Evolutionary conservation across 192 early-diverging fungal species (phyloP), one percentile per base, ranked within the genome.

Genomic region (Haplosporangium gracile): DNA sequence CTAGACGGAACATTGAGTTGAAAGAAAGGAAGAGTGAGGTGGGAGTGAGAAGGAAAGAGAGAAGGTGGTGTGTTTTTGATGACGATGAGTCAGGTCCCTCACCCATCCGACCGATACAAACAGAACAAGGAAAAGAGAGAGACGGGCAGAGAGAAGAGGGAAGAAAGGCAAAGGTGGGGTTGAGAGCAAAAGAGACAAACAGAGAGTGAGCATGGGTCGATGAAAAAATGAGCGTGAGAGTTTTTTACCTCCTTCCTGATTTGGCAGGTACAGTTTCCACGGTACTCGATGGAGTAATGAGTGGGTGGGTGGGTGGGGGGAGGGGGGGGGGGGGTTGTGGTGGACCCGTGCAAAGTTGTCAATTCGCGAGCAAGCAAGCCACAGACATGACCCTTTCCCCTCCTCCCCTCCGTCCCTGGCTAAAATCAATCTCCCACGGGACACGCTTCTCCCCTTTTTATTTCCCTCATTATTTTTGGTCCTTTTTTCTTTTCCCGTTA

Each of bases 171-270:
- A 60, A 26, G n/a, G 55, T 60, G 55, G 55, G 55, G 69, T 70
- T 40, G 69, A 70, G 36, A 70, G 32, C 36, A 6, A 40, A 11
- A 40, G 69, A 20, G 68, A 11, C 15, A 40, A 22, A 32, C 22
- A 29, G 32, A 32, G 69, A 13, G 16, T 81, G 43, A 49, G 49
- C 20, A 38, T 40, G 22, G 70, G 34, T 24, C 5, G 2, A 5
- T 22, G 18, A 49, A 68, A 77, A 71, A 75, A 82, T 76, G 57
- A 75, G 80, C 73, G 80, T 81, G 80, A 72, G 78, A 78, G 72
- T 78, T 74, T 71, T 15, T 60, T 36, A 0, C 42, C 39, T 32
- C 76, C 51, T 83, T 74, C 82, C 82, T 78, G 2, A 45, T 83
- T 70, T 69, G 82, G 74, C 11, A 22, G 32, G 63, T 75, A 75